phyloP scores from a whole-genome alignment of 306 rosid genomes.

The Hippophae rhamnoides region DNA sequence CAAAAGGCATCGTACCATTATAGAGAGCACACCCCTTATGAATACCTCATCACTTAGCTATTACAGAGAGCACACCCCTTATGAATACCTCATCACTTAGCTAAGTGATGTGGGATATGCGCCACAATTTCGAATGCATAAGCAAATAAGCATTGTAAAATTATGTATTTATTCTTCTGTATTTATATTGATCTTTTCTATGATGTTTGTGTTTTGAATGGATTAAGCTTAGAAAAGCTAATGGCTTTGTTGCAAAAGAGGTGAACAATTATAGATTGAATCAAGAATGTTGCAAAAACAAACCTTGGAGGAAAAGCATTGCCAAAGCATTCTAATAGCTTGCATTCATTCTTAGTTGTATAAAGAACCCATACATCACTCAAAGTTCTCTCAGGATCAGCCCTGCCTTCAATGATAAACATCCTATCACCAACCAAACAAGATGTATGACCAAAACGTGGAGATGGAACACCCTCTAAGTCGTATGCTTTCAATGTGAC shows the following conservation, averaged over 20 bases:
- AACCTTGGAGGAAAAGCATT: slow-evolving; percentile 67
- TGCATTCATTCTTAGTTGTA: slow-evolving; percentile 47
- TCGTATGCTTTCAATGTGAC: slow-evolving; percentile 38
- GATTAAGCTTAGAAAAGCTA: no score
- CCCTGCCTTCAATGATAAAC: slow-evolving; percentile 84
- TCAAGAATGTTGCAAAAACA: background rate
- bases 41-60: no score
- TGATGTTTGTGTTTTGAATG: no score
- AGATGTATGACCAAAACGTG: slow-evolving; percentile 68
- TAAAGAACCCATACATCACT: slow-evolving; percentile 63
- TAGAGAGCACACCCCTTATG: no score
- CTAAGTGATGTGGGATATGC: no score
- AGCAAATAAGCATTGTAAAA: background rate
- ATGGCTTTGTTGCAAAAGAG: background rate
- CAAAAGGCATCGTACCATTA: no score
- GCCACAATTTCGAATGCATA: background rate
- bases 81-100: no score
- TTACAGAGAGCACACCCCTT: no score
- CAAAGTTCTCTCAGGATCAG: slow-evolving; percentile 69
- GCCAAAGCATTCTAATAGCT: slow-evolving; percentile 40
- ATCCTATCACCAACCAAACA: slow-evolving; percentile 50
- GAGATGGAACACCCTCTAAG: slow-evolving; percentile 37
- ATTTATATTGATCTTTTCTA: no score
- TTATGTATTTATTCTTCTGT: background rate
- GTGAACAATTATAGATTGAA: no score